Base-by-base conservation (phyloP, 2,329 filamentous ascomycete genomes). In the Phyllosticta citriasiana region DNA sequence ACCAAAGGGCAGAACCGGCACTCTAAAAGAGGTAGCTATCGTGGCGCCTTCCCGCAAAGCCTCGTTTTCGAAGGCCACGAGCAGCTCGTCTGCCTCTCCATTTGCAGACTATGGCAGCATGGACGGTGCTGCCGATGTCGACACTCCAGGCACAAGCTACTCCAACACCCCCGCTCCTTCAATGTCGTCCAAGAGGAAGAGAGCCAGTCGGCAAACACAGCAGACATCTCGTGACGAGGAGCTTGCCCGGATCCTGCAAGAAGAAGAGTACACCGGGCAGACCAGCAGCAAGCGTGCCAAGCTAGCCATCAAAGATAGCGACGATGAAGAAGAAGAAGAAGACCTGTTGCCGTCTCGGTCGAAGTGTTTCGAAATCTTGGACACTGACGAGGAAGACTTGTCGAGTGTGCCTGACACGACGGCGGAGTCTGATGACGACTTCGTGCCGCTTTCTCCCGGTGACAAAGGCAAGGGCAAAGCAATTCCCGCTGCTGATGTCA, bases 111-210 rank as follows among this genome's bases (percentile, higher is more conserved):
- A 35, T 14, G 53, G 24, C n/a, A 63, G 61, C n/a, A 25, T 51
- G 27, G 72, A 73, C 10, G 68, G 69, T 5, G 80, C 76, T 10
- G 76, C 77, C 47, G 81, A 78, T 19, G 82, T 80, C 66, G 84
- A 83, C 62, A 88, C 86, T 3, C 84, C 85, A 4, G 81, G 77
- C 47, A 88, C 86, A 22, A 86, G 83, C 70, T 77, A 79, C 59
- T 74, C 77, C 55, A 77, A 76, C 19, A 86, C 84, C 9, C 84
- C 83, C 3, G 78, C 75, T 24, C 74, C 77, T 25, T 77, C 77
- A 8, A 65, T 60, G 61, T 64, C 12, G 65, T 57, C 52, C 64
- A 67, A 55, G 66, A 64, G 26, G 60, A 63, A 57, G 65, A 71
- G 57, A 68, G 67, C 57, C 62, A 66, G 52, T 66, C 70, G 63